Percentiles rank a stretch among this genome's conserved stretches.
Conservation (phyloP, 2,329 filamentous ascomycete genomes). For the Curvularia sp. region DNA sequence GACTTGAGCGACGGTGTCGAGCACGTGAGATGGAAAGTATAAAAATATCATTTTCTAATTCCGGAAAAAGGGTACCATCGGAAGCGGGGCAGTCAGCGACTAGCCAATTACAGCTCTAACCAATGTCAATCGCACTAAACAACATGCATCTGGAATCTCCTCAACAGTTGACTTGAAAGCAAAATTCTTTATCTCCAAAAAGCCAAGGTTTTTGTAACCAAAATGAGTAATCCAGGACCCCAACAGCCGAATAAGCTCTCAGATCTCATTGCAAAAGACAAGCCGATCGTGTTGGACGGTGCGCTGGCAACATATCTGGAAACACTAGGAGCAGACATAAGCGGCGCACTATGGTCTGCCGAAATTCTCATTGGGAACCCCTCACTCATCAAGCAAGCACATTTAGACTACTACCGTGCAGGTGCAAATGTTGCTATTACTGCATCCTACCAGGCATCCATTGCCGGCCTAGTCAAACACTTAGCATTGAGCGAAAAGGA, state of each 20-base stretch:
- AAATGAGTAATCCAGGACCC: constrained; percentile 4
- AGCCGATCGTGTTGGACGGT: constrained; percentile 54
- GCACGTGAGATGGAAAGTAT: neutral
- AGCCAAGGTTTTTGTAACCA: neutral
- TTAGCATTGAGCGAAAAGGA: constrained; percentile 42
- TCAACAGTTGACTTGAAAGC: neutral
- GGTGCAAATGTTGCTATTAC: constrained; percentile 58
- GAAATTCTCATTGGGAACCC: constrained; percentile 52
- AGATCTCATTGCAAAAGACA: constrained; percentile 26
- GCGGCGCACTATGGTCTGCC: constrained; percentile 56
- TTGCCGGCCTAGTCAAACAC: constrained; percentile 51
- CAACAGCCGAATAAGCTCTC: constrained; percentile 6
- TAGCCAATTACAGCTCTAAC: neutral
- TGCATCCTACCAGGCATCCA: constrained; percentile 57
- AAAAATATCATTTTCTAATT: neutral
- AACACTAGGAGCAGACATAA: constrained; percentile 53
- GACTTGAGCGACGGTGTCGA: neutral
- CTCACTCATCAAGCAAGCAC: constrained; percentile 52
- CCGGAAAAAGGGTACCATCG: neutral
- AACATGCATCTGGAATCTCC: neutral
- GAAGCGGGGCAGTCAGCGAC: neutral
- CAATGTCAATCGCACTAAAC: neutral
- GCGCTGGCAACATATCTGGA: constrained; percentile 58
- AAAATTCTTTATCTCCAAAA: neutral
- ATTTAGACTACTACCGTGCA: constrained; percentile 54